Evolutionary conservation across 805 yeast species (phyloP), one percentile per base, ranked within the genome.

Genomic region (Pichia exigua): DNA sequence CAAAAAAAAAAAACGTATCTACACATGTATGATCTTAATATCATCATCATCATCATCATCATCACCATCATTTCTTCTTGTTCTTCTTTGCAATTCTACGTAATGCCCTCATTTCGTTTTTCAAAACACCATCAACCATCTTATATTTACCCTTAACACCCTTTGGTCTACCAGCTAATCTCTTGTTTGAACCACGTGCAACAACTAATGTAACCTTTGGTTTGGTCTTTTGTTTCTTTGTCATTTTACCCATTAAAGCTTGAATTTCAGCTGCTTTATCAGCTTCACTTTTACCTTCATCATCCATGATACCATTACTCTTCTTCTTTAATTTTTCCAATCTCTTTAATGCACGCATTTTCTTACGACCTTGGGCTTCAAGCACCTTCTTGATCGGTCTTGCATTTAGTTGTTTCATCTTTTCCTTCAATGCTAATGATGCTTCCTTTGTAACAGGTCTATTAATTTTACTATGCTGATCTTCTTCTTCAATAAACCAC

Each of bases 51-150:
- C n/a, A n/a, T 26, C 28, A 27, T 27, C 30, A 24, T 24, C 7
- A 24, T 24, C 30, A 42, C 17, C 47, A 18, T 22, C 47, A 44
- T 63, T 67, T 72, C 67, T 85, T 85, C 71, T 80, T 86, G 64
- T 84, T 76, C 74, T 87, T 89, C 78, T 91, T 94, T 26, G 89
- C 86, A 59, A 91, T 87, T 67, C 98, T 83, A 65, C 79, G 83
- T 64, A 92, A 74, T 15, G 98, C 97, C 59, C 99, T 77, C 76
- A 86, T 91, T 72, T 94, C 99, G 69, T 94, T 94, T 87, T 94
- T 94, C 85, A 89, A 75, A 21, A 84, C 87, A 76, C 98, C 98
- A 71, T 94, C 99, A 61, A 94, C 98, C 99, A 94, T 94, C 84
- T 88, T 94, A 74, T 94, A 94, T 68, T 88, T 90, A 72, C 99